Conservation (phyloP, 2,329 filamentous ascomycete species). For the Metarhizium sp. region DNA sequence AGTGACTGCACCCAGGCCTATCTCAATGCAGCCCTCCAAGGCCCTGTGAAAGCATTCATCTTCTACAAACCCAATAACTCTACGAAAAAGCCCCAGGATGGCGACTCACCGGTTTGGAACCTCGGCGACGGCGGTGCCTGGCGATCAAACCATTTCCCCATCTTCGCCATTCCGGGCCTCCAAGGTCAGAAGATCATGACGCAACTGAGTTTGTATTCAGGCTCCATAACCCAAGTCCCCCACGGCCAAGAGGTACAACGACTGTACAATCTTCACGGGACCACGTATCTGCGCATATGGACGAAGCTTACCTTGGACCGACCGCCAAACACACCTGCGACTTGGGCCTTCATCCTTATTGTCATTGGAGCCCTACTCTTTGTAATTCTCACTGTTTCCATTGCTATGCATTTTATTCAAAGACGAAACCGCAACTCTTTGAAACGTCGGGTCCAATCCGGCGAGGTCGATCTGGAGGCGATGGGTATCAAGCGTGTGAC, state of each 20-base stretch:
- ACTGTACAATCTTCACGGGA: slow-evolving; percentile 43
- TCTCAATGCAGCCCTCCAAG: slow-evolving; percentile 48
- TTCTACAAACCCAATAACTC: slow-evolving; percentile 52
- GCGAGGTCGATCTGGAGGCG: slow-evolving; percentile 78
- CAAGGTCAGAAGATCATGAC: slow-evolving; percentile 61
- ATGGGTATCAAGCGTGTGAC: slow-evolving; percentile 76
- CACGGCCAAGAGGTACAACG: slow-evolving; percentile 46
- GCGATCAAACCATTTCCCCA: slow-evolving; percentile 62
- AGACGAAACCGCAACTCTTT: slow-evolving; percentile 58
- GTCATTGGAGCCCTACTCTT: slow-evolving; percentile 63
- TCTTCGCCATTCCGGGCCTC: slow-evolving; percentile 69
- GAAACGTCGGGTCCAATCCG: slow-evolving; percentile 59
- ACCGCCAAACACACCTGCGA: slow-evolving; percentile 48
- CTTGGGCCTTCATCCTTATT: slow-evolving; percentile 72
- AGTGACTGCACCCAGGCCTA: slow-evolving; percentile 64
- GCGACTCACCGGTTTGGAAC: slow-evolving; percentile 58
- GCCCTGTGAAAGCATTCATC: slow-evolving; percentile 53
- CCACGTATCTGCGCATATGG: slow-evolving; percentile 53
- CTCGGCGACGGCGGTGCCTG: slow-evolving; percentile 62
- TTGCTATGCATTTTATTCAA: slow-evolving; percentile 71
- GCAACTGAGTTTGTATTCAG: slow-evolving; percentile 67
- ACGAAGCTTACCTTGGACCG: slow-evolving; percentile 41
- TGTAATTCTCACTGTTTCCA: slow-evolving; percentile 57
- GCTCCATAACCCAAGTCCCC: slow-evolving; percentile 55
- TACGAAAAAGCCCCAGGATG: slow-evolving; percentile 53